Evolutionary conservation across 495 filamentous ascomycete genomes (phyloP), one percentile per base, ranked within the genome.

Genomic region (Bacidia gigantensis): DNA sequence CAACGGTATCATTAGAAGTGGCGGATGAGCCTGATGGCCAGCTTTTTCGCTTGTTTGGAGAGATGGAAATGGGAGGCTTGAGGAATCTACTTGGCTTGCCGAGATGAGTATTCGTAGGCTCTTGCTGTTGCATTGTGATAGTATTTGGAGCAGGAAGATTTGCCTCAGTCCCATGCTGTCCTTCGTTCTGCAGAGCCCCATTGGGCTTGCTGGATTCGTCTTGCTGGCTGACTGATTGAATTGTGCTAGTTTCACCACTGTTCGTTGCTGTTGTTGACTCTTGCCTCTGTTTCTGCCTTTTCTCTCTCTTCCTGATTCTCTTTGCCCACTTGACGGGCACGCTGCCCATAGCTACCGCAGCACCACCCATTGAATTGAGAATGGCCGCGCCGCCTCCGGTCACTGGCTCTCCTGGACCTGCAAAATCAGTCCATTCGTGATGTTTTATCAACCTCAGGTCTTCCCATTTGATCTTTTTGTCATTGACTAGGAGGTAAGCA

Each of bases 371-470:
- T 2, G 73, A 73, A 3, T 70, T 65, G 22, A 76, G 62, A 2
- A 86, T 51, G 2, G 80, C 81, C 0, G 73, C 72, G 7, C 76
- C 73, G 1, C 69, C 65, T 3, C 84, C 84, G 2, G 82, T 83
- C 26, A 88, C 56, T 1, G 84, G 84, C 59, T 87, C 84, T 0
- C 83, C 84, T 0, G 84, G 83, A 0, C 84, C 84, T 50, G 83
- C 81, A 54, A 86, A 87, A 58, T 87, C 84, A 53, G 86, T 86
- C 83, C 83, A 88, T 55, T 86, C 82, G 29, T 73, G 73, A 53
- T 86, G 82, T 26, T 84, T 68, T 2, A 83, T 57, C 18, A 86
- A 65, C 40, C 77, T 71, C n/a, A 93, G 64, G 49, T 82, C 75
- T 44, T 75, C 75, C 74, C 76, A 82, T 20, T 73, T 70, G 39